Evolutionary conservation across 345 rosid genomes (phyloP).

Genomic region (Corymbia maculata): DNA sequence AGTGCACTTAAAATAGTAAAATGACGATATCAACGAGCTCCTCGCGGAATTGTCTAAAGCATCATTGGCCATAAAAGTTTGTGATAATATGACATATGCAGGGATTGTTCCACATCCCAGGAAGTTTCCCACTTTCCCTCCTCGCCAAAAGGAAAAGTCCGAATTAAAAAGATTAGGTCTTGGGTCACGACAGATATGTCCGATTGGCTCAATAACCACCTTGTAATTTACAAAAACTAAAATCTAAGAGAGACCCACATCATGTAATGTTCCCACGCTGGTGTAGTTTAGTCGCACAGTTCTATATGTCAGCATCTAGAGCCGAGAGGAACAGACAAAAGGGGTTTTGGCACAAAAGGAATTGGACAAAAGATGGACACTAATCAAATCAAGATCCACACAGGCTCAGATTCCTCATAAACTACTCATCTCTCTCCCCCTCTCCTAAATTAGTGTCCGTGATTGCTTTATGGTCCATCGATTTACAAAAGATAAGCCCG

Average conservation of each 20-base stretch:
- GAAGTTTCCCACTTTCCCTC: not conserved
- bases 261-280: conserved; percentile 24
- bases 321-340: conserved; percentile 1
- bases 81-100: not conserved
- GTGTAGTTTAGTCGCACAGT: conserved; percentile 26
- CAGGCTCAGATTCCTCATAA: not conserved
- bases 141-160: not conserved
- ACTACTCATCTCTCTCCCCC: not conserved
- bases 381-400: not conserved
- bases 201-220: not conserved
- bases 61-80: not conserved
- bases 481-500: not conserved
- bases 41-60: not conserved
- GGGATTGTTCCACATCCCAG: not conserved
- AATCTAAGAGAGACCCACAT: not conserved
- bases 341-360: not conserved
- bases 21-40: not conserved
- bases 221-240: not conserved
- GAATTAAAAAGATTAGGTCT: not conserved
- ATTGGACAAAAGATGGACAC: not conserved
- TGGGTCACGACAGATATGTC: not conserved
- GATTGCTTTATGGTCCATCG: conserved; percentile 2
- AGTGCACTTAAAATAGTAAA: not conserved
- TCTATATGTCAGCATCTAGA: conserved; percentile 10
- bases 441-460: conserved; percentile 1